These are phyloP conservation scores for Triangularia verruculosa DNA, from an alignment of 2,329 filamentous ascomycete species.

Conservation along the genomic window DNA sequence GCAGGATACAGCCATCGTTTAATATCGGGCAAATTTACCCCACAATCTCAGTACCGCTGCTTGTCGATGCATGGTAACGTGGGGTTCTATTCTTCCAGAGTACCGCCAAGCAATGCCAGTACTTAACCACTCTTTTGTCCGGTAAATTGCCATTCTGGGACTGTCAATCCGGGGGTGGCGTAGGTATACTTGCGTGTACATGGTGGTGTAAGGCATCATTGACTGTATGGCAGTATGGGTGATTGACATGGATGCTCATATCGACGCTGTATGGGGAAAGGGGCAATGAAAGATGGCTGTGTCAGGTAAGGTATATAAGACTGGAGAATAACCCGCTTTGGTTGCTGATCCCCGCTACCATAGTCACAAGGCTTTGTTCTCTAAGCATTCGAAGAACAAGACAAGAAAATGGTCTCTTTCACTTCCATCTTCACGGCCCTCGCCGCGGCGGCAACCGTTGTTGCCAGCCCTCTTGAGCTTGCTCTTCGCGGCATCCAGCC, in stretches of 20 bases:
- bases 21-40: conserved; percentile 3
- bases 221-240: background rate
- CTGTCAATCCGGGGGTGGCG: background rate
- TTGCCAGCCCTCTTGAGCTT: conserved; percentile 19
- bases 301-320: conserved; percentile 5
- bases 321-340: background rate
- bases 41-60: conserved; percentile 1
- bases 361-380: background rate
- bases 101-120: conserved; percentile 6
- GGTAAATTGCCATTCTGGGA: background rate
- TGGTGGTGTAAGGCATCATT: background rate
- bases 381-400: background rate
- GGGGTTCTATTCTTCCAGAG: conserved; percentile 8
- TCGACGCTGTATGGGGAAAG: background rate
- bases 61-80: conserved; percentile 6
- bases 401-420: conserved; percentile 18
- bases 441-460: conserved; percentile 3
- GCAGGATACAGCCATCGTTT: background rate
- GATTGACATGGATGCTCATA: background rate
- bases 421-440: conserved; percentile 13
- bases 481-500: conserved; percentile 21
- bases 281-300: background rate
- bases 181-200: background rate
- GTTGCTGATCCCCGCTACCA: background rate
- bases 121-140: conserved; percentile 6